phyloP scores from a whole-genome alignment of 192 early-diverging fungal species.

The Entomortierella parvispora region DNA sequence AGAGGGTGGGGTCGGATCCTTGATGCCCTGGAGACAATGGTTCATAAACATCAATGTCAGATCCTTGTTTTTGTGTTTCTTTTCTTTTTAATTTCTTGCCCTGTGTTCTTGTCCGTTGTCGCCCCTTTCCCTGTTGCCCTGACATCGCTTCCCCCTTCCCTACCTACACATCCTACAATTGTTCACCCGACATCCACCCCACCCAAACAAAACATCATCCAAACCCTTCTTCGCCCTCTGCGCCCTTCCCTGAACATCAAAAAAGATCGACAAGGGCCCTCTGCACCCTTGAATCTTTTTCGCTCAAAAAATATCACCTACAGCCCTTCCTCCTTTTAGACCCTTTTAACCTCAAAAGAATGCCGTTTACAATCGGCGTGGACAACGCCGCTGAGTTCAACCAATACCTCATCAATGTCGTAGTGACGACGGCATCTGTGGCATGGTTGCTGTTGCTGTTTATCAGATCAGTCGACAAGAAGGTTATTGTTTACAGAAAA shows the following conservation, averaged over 20 bases:
- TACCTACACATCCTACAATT: neutral
- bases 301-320: no score
- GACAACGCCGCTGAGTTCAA: conserved; percentile 27
- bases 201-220: no score
- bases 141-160: neutral
- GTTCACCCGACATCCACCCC: neutral
- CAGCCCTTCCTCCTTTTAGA: no score
- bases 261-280: no score
- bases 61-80: no score
- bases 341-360: no score
- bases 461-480: conserved; percentile 29
- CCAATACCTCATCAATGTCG: conserved; percentile 34
- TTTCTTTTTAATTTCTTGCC: neutral
- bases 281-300: no score
- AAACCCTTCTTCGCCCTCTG: no score
- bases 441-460: conserved; percentile 28
- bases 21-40: no score
- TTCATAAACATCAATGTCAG: no score
- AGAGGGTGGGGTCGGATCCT: no score
- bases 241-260: no score
- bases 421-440: conserved; percentile 26
- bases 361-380: conserved; percentile 27
- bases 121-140: neutral
- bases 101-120: neutral
- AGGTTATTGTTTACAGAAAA: conserved; percentile 22